Conservation (phyloP, 2,329 filamentous ascomycete genomes). For the Neospermospora avenae region DNA sequence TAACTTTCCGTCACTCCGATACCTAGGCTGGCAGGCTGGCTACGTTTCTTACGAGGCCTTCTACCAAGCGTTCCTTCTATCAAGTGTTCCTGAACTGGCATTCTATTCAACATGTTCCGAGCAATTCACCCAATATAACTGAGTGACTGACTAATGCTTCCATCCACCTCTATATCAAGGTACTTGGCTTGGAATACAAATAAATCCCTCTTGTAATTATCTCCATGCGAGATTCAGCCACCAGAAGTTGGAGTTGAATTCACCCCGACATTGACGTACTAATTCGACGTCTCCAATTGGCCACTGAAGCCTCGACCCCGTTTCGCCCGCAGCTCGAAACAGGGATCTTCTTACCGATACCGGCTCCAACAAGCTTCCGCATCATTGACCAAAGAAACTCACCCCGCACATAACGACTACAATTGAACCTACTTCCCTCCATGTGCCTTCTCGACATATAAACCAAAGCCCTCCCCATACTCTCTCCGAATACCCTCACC, state of each 20-base stretch:
- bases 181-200: no score
- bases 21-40: no score
- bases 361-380: not conserved
- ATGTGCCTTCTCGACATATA: not conserved
- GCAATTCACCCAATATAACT: no score
- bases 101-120: not conserved
- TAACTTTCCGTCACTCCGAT: no score
- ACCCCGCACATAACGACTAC: conserved; percentile 7
- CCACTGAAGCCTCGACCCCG: not conserved
- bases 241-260: not conserved
- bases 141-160: not conserved
- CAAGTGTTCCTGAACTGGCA: no score
- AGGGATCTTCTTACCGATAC: conserved; percentile 6
- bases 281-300: not conserved
- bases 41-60: no score
- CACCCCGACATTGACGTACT: conserved; percentile 1
- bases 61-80: no score
- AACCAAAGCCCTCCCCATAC: not conserved
- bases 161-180: no score
- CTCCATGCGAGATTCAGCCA: conserved; percentile 6
- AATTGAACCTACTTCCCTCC: not conserved
- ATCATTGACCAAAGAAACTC: not conserved
- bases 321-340: conserved; percentile 1
- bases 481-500: not conserved
- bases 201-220: not conserved